Percentiles rank a stretch among this genome's conserved stretches.
Conservation (phyloP, 2,329 filamentous ascomycete species). For the Botrytis pseudocinerea region DNA sequence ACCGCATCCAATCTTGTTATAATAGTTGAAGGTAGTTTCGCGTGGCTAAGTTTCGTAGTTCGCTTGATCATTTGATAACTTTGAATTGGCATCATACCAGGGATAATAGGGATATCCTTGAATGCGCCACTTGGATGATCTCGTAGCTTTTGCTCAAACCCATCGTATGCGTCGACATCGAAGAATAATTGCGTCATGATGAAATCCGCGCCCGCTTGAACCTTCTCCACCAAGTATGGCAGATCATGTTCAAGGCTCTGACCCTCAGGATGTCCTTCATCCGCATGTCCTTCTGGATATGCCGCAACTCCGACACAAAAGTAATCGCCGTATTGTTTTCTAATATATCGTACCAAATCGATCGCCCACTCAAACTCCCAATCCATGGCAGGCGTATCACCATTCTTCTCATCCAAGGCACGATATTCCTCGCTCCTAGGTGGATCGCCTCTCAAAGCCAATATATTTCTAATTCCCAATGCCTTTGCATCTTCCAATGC, state of each 20-base stretch:
- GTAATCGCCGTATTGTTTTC: constrained; percentile 82
- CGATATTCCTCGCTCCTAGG: constrained; percentile 87
- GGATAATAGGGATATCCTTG: constrained; percentile 84
- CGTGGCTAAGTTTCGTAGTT: constrained; percentile 92
- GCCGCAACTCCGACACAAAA: constrained; percentile 94
- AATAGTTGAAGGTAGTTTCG: constrained; percentile 71
- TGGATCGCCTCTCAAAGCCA: constrained; percentile 88
- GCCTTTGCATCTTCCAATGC: constrained; percentile 88
- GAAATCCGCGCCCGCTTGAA: constrained; percentile 88
- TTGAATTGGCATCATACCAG: constrained; percentile 96
- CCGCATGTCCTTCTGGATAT: constrained; percentile 93
- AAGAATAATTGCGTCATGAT: constrained; percentile 99
- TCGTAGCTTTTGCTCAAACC: constrained; percentile 75
- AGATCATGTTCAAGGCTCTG: constrained; percentile 77
- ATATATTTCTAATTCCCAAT: constrained; percentile 88
- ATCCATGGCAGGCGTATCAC: constrained; percentile 50
- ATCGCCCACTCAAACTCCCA: constrained; percentile 84
- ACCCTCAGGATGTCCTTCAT: constrained; percentile 76
- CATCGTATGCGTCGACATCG: constrained; percentile 77
- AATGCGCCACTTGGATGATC: constrained; percentile 83
- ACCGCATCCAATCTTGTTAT: constrained; percentile 70
- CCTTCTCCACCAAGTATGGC: constrained; percentile 87
- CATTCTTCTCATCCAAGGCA: constrained; percentile 57
- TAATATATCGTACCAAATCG: constrained; percentile 88
- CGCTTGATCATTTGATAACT: constrained; percentile 94